Conservation (phyloP, 805 yeast genomes). For the Torulaspora quercuum region DNA sequence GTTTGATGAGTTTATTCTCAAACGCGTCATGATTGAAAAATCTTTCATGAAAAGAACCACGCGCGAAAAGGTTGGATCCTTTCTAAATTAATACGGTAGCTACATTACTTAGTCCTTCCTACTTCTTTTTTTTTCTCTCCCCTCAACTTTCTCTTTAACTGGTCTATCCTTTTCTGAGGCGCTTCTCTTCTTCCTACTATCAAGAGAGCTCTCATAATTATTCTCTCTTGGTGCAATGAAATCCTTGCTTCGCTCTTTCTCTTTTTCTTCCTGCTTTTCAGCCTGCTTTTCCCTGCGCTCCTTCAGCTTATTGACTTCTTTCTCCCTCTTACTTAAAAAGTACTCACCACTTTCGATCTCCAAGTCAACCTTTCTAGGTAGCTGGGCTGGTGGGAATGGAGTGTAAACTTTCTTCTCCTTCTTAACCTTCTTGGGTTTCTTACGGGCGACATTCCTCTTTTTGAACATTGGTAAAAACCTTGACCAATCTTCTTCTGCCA, state of each 20-base stretch:
- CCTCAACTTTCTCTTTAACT: conserved; percentile 8
- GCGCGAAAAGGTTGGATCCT: neutral
- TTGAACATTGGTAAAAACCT: conserved; percentile 94
- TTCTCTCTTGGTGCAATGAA: conserved; percentile 84
- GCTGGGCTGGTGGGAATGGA: conserved; percentile 98
- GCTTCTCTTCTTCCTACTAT: conserved; percentile 27
- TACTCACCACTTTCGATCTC: conserved; percentile 98
- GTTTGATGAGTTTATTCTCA: too few species aligned
- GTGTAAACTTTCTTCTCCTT: conserved; percentile 76
- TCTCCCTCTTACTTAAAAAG: conserved; percentile 84
- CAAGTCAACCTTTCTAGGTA: conserved; percentile 94
- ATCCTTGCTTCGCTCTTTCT: conserved; percentile 69
- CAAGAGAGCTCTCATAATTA: conserved; percentile 44
- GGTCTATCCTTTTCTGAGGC: conserved; percentile 19
- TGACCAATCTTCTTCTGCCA: conserved; percentile 95
- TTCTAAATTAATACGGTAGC: too few species aligned
- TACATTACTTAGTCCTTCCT: conserved; percentile 6
- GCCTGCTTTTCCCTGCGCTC: conserved; percentile 79
- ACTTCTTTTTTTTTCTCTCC: conserved; percentile 10
- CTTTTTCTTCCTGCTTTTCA: conserved; percentile 60
- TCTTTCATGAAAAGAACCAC: neutral
- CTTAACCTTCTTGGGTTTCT: conserved; percentile 69
- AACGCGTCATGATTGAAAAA: conserved; percentile 5
- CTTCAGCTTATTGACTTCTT: conserved; percentile 62
- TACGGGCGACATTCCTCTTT: conserved; percentile 92